These are phyloP conservation scores for Coemansia sp. DNA, from an alignment of 192 early-diverging fungal species.

Conservation along the genomic window DNA sequence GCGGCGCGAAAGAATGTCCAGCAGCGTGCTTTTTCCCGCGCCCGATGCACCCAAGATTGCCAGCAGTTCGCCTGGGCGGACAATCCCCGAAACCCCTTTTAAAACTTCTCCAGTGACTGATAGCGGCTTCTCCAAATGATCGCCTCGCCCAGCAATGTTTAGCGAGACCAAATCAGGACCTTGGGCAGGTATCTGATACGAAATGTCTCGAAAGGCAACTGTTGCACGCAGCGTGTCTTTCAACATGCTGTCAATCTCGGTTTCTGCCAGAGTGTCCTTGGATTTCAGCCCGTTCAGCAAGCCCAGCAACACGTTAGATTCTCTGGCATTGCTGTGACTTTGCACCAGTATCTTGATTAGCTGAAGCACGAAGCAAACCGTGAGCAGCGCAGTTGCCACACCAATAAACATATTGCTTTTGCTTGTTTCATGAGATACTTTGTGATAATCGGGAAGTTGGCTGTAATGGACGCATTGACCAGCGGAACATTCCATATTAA, in stretches of 20 bases:
- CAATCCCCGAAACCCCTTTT: constrained; percentile 68
- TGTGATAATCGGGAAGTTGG: constrained; percentile 74
- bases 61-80: constrained; percentile 79
- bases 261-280: background rate
- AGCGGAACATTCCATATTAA: constrained; percentile 72
- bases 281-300: background rate
- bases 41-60: constrained; percentile 93
- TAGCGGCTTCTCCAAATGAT: background rate
- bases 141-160: background rate
- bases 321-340: background rate
- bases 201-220: constrained; percentile 40
- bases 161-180: constrained; percentile 25
- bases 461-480: constrained; percentile 88
- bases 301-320: too few relatives aligned
- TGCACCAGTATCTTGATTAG: constrained; percentile 32
- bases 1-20: constrained; percentile 84
- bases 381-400: constrained; percentile 35
- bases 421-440: constrained; percentile 17
- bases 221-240: constrained; percentile 20
- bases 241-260: constrained; percentile 31
- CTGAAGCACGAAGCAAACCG: constrained; percentile 39
- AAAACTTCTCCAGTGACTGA: constrained; percentile 43
- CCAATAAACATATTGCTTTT: constrained; percentile 42
- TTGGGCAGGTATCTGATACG: constrained; percentile 34
- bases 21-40: constrained; percentile 89